Percentiles rank a stretch among this genome's conserved stretches.
Evolutionary conservation across 768 basidiomycete genomes (phyloP).

Genomic region (Lepiota venenata): DNA sequence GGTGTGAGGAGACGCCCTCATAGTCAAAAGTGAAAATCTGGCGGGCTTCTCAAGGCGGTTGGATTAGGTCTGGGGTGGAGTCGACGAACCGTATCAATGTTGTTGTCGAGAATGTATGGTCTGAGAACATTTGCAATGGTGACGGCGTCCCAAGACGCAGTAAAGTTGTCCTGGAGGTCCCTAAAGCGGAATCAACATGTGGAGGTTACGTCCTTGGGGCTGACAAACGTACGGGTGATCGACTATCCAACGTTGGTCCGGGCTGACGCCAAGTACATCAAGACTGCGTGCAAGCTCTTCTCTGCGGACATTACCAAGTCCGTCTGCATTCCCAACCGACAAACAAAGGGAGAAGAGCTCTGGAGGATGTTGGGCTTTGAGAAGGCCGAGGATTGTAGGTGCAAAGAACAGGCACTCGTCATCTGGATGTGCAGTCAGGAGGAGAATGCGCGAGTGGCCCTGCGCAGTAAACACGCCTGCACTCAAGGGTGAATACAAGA

Average conservation of each 20-base stretch:
- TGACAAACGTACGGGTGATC: slow-evolving; percentile 65
- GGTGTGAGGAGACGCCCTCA: slow-evolving; percentile 76
- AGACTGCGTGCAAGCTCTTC: slow-evolving; percentile 63
- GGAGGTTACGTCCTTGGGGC: background rate
- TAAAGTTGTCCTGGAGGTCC: slow-evolving; percentile 73
- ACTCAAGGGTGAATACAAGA: slow-evolving; percentile 29
- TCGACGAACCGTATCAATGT: slow-evolving; percentile 58
- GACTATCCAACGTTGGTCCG: slow-evolving; percentile 52
- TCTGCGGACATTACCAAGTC: slow-evolving; percentile 58
- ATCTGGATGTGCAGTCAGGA: slow-evolving; percentile 92
- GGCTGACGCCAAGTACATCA: slow-evolving; percentile 60
- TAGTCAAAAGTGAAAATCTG: slow-evolving; percentile 88
- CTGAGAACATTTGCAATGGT: slow-evolving; percentile 56
- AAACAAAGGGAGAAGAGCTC: slow-evolving; percentile 63
- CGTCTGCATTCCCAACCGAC: slow-evolving; percentile 77
- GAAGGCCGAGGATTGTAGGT: slow-evolving; percentile 69
- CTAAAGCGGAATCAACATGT: slow-evolving; percentile 26
- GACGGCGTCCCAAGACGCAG: slow-evolving; percentile 56
- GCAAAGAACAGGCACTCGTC: slow-evolving; percentile 95
- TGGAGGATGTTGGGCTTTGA: background rate
- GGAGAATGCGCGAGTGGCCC: slow-evolving; percentile 34
- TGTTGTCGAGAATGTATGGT: slow-evolving; percentile 53
- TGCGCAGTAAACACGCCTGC: slow-evolving; percentile 19
- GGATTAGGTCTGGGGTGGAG: background rate
- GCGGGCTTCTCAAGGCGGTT: background rate